Evolutionary conservation across 371 early-diverging fungal species (phyloP), one percentile per base, ranked within the genome.

Genomic region (Ordospora pajunii): DNA sequence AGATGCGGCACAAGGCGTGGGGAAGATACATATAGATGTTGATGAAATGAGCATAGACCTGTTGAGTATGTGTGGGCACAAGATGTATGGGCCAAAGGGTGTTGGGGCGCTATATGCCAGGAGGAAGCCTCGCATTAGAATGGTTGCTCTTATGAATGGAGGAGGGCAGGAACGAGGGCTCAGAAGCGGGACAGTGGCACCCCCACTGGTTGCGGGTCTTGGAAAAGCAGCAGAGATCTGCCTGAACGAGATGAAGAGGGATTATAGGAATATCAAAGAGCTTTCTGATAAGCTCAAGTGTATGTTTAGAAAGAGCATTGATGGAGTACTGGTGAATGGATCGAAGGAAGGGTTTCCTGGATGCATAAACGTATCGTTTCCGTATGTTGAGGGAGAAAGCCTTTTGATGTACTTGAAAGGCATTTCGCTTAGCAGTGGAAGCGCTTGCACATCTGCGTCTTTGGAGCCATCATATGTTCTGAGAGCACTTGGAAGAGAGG

Each of bases 161-260:
- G 99, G 99, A 80, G 96, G 96, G 2, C 99, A 98, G 84, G 99
- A 97, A 87, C 90, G 96, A 79, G 96, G 96, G 65, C 83, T 98
- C 64, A 88, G 99, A 75, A 91, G 92, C 76, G 99, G 99, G 51
- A 97, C 99, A 10, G 91, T 95, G 2, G 92, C 97, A 44, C 90
- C 95, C 37, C 93, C 95, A 53, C 87, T 98, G 10, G 90, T 88
- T 14, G 96, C 93, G 40, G 99, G 99, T 21, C 81, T 98, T 14
- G 99, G 99, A 27, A 92, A 91, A 71, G 99, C 99, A 0, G 92
- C 93, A 73, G 87, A 88, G 62, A 86, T 98, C 42, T 90, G 93
- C 11, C 71, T 76, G 8, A 88, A 89, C 66, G 95, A 98, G 81
- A 92, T 94, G 90, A 86, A 86, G 82, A 90, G 90, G 86, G 87